Conservation (phyloP, 441 rosid genomes). For the Arabidopsis hybrid region DNA sequence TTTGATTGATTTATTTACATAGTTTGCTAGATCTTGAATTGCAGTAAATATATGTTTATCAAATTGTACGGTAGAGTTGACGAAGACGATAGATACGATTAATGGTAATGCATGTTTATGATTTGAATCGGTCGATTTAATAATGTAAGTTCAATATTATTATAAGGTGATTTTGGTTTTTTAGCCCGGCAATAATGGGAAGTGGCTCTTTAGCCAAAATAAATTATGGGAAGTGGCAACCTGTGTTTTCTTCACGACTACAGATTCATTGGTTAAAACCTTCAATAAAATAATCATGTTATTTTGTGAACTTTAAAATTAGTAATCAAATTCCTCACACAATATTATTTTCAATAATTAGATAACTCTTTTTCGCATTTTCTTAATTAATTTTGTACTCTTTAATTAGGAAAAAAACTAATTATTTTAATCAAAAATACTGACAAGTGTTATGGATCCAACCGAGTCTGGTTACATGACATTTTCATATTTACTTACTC, state of each 20-base stretch:
- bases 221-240: slow-evolving; percentile 34
- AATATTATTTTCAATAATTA: neutral
- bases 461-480: neutral
- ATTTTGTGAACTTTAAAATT: neutral
- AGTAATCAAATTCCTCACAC: too few species aligned
- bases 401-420: neutral
- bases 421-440: neutral
- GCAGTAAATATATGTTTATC: neutral
- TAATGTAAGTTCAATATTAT: neutral
- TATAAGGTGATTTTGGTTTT: slow-evolving; percentile 10
- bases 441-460: neutral
- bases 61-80: slow-evolving; percentile 17
- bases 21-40: slow-evolving; percentile 3
- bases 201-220: too few species aligned
- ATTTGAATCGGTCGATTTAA: slow-evolving; percentile 17
- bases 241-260: slow-evolving; percentile 41
- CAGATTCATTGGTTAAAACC: slow-evolving; percentile 17
- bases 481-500: neutral
- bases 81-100: slow-evolving; percentile 17
- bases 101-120: slow-evolving; percentile 36
- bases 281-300: slow-evolving; percentile 1
- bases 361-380: neutral
- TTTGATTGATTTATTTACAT: neutral
- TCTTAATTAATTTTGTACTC: neutral
- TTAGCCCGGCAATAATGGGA: slow-evolving; percentile 22